Base-by-base conservation (phyloP, 106 monocot species). In the Dendrobium catenatum region DNA sequence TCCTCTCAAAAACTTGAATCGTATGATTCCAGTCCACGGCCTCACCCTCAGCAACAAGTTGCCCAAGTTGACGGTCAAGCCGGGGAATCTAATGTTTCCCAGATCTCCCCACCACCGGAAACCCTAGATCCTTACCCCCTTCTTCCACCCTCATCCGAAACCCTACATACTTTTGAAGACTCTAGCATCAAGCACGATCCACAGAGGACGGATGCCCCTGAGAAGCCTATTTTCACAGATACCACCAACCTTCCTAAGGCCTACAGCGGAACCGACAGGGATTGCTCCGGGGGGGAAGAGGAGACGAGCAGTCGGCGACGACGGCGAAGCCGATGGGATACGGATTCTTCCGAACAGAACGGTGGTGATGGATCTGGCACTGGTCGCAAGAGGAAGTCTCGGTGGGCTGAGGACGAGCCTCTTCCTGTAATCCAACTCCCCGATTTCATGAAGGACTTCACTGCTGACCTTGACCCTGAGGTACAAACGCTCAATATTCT, bases 381-480 rank as follows among this genome's bases (percentile, higher is more conserved):
- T 5, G 79, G 85, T 2, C 80, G 92, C 70, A 98, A 93, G 84
- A 82, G 94, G 37, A 97, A 94, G 86, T 89, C 97, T 9, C 89
- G 97, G 68, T 98, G 97, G 94, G 92, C 93, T 9, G 93, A 95
- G 5, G 98, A 98, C 64, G 95, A 94, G 16, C 89, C 95, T 5
- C 79, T 80, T 80, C 89, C 89, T 5, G 37, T 81, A 5, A 80
- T 98, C 10, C 88, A 86, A 78, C 87, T 95, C 27, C 98, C 98
- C 4, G 98, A 98, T 80, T 95, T 98, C 83, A 95, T 98, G 98
- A 95, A 98, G 87, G 95, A 95, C 77, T 91, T 98, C 73, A 83
- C 98, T 2, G 89, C 89, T 0, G 94, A 91, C 17, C 88, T 98
- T 20, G 98, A 98, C 43, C 98, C 98, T 2, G 98, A 98, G 86